Evolutionary conservation across 75 land plant species (phyloP).

Genomic region (Sequoiadendron giganteum): DNA sequence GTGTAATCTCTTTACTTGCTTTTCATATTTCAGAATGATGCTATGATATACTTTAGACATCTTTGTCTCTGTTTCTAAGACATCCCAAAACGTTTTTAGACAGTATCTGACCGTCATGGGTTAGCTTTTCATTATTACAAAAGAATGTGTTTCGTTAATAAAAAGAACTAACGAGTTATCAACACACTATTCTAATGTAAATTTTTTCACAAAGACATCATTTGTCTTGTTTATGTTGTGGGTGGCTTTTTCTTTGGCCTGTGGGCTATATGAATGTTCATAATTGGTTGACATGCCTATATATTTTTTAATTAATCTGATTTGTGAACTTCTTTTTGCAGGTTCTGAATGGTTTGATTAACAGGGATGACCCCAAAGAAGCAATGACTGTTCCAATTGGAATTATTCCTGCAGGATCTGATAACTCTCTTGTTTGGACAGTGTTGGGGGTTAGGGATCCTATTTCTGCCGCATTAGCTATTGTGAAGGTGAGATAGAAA

Average conservation of each 20-base stretch:
- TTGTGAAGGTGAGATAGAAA: constrained; percentile 54
- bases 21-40: background rate
- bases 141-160: background rate
- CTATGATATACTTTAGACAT: background rate
- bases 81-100: background rate
- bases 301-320: background rate
- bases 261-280: background rate
- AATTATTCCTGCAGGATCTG: constrained; percentile 95
- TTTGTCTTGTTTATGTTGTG: background rate
- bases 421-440: constrained; percentile 95
- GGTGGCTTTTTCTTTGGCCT: background rate
- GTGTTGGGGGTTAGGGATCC: constrained; percentile 94
- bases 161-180: background rate
- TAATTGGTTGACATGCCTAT: background rate
- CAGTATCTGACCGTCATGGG: background rate
- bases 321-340: constrained; percentile 21
- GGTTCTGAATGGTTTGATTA: constrained; percentile 92
- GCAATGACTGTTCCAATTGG: constrained; percentile 87
- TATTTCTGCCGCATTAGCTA: constrained; percentile 80
- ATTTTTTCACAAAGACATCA: background rate
- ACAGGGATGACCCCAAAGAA: constrained; percentile 77
- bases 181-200: background rate
- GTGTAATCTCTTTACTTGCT: background rate
- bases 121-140: background rate
- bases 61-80: background rate